Evolutionary conservation across 2,329 filamentous ascomycete genomes (phyloP).

Genomic region (Botrytis tulipae): DNA sequence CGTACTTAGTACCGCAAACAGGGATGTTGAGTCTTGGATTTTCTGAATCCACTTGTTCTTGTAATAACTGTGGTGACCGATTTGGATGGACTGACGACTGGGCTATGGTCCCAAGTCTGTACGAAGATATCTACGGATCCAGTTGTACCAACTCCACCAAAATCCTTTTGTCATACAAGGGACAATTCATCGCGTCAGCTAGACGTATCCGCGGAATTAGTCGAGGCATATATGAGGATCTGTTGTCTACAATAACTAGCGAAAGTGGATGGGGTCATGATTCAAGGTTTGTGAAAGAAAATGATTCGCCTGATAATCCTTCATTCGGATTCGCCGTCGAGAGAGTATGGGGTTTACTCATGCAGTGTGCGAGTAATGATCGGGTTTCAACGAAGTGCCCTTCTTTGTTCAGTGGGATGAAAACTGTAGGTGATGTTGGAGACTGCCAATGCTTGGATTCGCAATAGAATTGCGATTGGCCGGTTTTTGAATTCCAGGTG

Average conservation of each 20-base stretch:
- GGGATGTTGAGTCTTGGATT: conserved; percentile 48
- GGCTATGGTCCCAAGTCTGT: conserved; percentile 40
- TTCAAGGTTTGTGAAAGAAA: conserved; percentile 17
- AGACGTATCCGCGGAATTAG: conserved; percentile 42
- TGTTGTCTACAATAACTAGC: conserved; percentile 30
- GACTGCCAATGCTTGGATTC: conserved; percentile 36
- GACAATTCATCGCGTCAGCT: conserved; percentile 49
- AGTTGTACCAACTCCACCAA: conserved; percentile 26
- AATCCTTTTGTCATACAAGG: conserved; percentile 47
- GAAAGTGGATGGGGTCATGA: conserved; percentile 32
- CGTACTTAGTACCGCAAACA: conserved; percentile 45
- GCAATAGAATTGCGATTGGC: neutral
- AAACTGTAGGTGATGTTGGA: conserved; percentile 39
- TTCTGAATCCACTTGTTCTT: conserved; percentile 41
- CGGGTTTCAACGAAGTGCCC: conserved; percentile 80
- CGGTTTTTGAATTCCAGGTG: neutral
- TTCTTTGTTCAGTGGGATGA: conserved; percentile 76
- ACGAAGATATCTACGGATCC: conserved; percentile 33
- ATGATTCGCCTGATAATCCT: conserved; percentile 31
- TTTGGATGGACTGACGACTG: conserved; percentile 43
- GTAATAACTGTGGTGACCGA: conserved; percentile 42
- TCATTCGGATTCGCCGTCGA: conserved; percentile 36
- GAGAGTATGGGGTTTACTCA: conserved; percentile 33
- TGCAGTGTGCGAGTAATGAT: conserved; percentile 48
- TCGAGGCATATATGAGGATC: conserved; percentile 28